Conservation (phyloP, 345 rosid genomes). For the Citrus maxima region DNA sequence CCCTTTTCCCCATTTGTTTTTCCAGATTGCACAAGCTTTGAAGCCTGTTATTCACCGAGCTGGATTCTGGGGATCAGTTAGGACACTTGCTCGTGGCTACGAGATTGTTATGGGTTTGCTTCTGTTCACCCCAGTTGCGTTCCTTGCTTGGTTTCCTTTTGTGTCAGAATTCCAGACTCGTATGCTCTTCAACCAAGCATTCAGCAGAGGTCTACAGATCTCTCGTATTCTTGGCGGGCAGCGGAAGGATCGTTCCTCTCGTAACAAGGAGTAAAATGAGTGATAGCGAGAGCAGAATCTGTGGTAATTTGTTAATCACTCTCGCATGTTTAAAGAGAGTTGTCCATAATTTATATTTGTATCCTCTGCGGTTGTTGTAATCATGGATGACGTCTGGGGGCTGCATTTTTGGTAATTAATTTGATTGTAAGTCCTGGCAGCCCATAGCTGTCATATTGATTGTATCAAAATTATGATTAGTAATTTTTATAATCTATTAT, state of each 20-base stretch:
- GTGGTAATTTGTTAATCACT: background rate
- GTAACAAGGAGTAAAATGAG: constrained; percentile 58
- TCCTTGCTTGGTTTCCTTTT: constrained; percentile 98
- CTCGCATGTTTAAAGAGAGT: background rate
- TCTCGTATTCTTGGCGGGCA: constrained; percentile 98
- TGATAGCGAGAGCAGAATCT: background rate
- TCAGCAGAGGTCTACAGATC: constrained; percentile 98
- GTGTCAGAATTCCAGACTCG: constrained; percentile 99
- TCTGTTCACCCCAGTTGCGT: constrained; percentile 94
- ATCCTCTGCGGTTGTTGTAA: background rate
- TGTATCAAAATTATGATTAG: background rate
- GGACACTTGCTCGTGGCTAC: constrained; percentile 90
- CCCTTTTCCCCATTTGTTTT: background rate
- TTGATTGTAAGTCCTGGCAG: background rate
- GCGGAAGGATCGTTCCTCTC: constrained; percentile 71
- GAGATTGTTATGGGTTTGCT: constrained; percentile 93
- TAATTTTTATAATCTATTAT: background rate
- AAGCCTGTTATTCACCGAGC: constrained; percentile 64
- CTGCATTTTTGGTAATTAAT: constrained; percentile 6
- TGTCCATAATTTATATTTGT: background rate
- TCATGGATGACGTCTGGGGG: background rate
- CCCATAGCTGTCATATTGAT: background rate
- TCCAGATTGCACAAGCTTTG: constrained; percentile 94
- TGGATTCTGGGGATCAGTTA: constrained; percentile 91
- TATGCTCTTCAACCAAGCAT: constrained; percentile 99